Percentiles rank a stretch among this genome's conserved stretches.
Conservation (phyloP, 1,139 yeast genomes). For the Geotrichum phurueaensis region DNA sequence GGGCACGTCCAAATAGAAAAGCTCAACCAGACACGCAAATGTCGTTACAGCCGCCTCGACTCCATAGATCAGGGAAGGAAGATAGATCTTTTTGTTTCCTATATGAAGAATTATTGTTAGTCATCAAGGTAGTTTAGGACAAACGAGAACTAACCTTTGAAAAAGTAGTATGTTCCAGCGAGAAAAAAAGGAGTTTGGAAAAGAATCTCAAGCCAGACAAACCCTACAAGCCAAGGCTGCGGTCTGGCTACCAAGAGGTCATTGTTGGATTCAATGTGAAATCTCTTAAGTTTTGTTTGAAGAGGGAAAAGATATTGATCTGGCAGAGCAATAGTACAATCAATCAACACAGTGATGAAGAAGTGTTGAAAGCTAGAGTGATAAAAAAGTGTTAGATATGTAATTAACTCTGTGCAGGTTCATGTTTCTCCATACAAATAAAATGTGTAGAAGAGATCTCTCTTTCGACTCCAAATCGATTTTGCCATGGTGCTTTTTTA, state of each 20-base stretch:
- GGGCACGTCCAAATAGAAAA: slow-evolving; percentile 26
- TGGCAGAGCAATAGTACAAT: slow-evolving; percentile 67
- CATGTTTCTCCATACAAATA: slow-evolving; percentile 37
- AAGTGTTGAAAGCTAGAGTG: slow-evolving; percentile 49
- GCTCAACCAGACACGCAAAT: slow-evolving; percentile 47
- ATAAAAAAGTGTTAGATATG: neutral
- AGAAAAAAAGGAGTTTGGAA: slow-evolving; percentile 77
- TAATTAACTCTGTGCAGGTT: slow-evolving; percentile 1
- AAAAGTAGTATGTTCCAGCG: slow-evolving; percentile 35
- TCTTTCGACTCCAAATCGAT: slow-evolving; percentile 18
- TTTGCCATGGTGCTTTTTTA: neutral
- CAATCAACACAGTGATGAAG: slow-evolving; percentile 69
- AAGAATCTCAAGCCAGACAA: slow-evolving; percentile 63
- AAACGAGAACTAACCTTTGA: slow-evolving; percentile 22
- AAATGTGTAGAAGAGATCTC: slow-evolving; percentile 49
- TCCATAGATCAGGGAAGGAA: slow-evolving; percentile 59
- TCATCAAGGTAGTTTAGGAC: neutral
- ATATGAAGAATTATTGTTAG: neutral
- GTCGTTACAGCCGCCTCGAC: slow-evolving; percentile 74
- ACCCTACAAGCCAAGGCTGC: slow-evolving; percentile 62
- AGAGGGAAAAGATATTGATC: slow-evolving; percentile 41
- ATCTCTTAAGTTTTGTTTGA: slow-evolving; percentile 46
- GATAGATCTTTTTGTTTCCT: slow-evolving; percentile 38
- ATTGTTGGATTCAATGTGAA: slow-evolving; percentile 58
- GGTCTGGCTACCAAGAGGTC: slow-evolving; percentile 61